phyloP scores from a whole-genome alignment of 495 filamentous ascomycete genomes.

The Podospora australis region DNA sequence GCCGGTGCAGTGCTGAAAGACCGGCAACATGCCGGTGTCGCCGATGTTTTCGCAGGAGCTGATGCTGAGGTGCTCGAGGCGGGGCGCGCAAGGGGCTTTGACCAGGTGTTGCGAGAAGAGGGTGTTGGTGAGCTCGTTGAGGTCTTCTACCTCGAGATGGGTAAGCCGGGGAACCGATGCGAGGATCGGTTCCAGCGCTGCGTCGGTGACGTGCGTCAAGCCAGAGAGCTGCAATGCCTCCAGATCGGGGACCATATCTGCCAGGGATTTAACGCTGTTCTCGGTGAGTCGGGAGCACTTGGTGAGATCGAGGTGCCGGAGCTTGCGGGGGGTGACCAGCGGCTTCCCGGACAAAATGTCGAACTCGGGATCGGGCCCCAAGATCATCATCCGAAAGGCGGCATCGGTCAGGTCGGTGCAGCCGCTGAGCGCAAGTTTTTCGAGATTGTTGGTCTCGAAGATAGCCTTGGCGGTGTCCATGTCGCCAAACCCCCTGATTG shows the following conservation, averaged over 20 bases:
- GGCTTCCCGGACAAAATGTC: slow-evolving; percentile 72
- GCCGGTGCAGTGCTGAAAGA: slow-evolving; percentile 66
- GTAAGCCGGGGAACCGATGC: slow-evolving; percentile 68
- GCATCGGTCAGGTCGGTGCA: slow-evolving; percentile 72
- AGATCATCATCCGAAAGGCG: slow-evolving; percentile 61
- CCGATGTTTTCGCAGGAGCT: slow-evolving; percentile 83
- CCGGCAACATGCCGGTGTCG: slow-evolving; percentile 75
- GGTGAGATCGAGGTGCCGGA: slow-evolving; percentile 81
- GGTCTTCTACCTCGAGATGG: slow-evolving; percentile 85
- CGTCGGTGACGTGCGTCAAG: slow-evolving; percentile 65
- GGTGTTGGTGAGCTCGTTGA: slow-evolving; percentile 67
- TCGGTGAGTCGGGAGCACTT: slow-evolving; percentile 70
- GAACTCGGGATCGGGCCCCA: slow-evolving; percentile 65
- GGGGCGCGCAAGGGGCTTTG: slow-evolving; percentile 60
- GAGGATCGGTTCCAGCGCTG: slow-evolving; percentile 63
- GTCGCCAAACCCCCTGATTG: slow-evolving; percentile 73
- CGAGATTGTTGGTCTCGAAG: slow-evolving; percentile 72
- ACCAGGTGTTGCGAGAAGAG: slow-evolving; percentile 64
- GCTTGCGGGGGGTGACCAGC: slow-evolving; percentile 67
- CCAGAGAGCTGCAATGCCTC: slow-evolving; percentile 76
- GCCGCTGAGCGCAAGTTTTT: slow-evolving; percentile 69
- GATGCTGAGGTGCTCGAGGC: slow-evolving; percentile 74
- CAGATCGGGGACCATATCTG: slow-evolving; percentile 68
- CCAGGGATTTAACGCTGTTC: slow-evolving; percentile 57
- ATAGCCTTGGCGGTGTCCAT: slow-evolving; percentile 60